Percentiles rank a stretch among this genome's conserved stretches.
phyloP scores from a whole-genome alignment of 768 basidiomycete species.

The Mycena haematopus region DNA sequence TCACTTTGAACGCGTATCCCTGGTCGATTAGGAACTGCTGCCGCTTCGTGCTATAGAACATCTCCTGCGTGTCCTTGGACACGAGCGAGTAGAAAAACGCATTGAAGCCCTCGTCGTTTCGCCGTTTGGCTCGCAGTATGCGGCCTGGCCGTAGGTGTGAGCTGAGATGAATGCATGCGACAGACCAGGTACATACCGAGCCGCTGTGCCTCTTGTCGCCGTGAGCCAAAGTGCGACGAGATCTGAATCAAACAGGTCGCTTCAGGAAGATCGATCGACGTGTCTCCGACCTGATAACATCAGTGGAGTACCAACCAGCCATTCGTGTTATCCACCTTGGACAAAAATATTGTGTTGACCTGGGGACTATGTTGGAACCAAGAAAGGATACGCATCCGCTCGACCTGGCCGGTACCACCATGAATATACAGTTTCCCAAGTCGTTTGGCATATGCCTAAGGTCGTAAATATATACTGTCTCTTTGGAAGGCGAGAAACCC shows the following conservation, averaged over 20 bases:
- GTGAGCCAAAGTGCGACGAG: constrained; percentile 97
- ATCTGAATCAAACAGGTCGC: constrained; percentile 99
- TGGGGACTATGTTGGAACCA: constrained; percentile 95
- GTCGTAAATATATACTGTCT: constrained; percentile 1
- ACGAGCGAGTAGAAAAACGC: constrained; percentile 99
- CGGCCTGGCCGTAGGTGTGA: constrained; percentile 62
- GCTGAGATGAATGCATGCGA: constrained; percentile 1
- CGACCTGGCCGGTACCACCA: constrained; percentile 92
- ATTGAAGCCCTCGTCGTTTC: constrained; percentile 99
- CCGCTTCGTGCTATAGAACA: constrained; percentile 99
- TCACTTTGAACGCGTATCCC: constrained; percentile 99
- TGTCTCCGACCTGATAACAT: constrained; percentile 83
- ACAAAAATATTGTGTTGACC: constrained; percentile 98
- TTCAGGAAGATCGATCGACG: constrained; percentile 98
- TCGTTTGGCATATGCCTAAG: constrained; percentile 92
- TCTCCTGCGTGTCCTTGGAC: constrained; percentile 98
- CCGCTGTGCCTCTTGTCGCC: constrained; percentile 96
- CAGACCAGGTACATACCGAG: constrained; percentile 59
- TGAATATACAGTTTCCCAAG: constrained; percentile 95
- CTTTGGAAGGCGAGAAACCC: constrained; percentile 30
- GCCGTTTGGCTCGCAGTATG: constrained; percentile 93
- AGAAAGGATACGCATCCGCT: constrained; percentile 93
- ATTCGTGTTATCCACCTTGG: constrained; percentile 66
- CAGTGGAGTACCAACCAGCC: background rate
- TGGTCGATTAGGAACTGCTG: constrained; percentile 99